Base-by-base conservation (phyloP, 306 rosid species). In the Casuarina equisetifolia region DNA sequence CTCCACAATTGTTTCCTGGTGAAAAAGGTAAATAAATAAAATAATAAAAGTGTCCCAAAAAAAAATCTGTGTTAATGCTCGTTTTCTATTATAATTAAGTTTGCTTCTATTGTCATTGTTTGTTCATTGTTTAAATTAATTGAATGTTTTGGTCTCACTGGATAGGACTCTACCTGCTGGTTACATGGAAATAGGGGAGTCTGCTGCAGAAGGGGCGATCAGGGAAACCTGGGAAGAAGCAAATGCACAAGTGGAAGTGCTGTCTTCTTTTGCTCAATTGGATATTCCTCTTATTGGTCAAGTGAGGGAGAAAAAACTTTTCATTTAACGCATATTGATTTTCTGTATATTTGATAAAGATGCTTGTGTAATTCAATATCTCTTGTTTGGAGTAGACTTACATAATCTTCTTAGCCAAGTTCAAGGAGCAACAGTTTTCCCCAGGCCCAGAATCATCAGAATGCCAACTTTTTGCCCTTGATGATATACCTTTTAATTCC, bases 201-300 rank as follows among this genome's bases (percentile, higher is more conserved):
- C 99, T 2, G 96, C 97, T 70, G 88, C 87, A 72, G 99, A 95
- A 82, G 99, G 99, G 74, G 99, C 99, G 48, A 84, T 84, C 25
- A 89, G 99, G 86, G 99, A 95, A 86, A 95, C 99, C 77, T 76
- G 86, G 91, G 99, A 95, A 81, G 99, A 92, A 90, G 99, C 99
- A 77, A 87, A 87, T 80, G 99, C 99, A 52, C 93, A 95, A 44
- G 99, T 95, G 72, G 97, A 92, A 86, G 91, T 82, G 76, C 79
- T 90, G 54, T 91, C 97, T 57, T 96, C 97, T 76, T 92, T 92
- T 91, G 93, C 96, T 76, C 99, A 95, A 53, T 80, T 95, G 90
- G 97, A 95, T 73, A 91, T 95, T 83, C 99, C 99, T 80, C 84
- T 91, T 53, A 95, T 95, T 74, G 97, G 97, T 58, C 99, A 92